phyloP scores from a whole-genome alignment of 352 stramenopile genomes.

The Blastocystis sp. region DNA sequence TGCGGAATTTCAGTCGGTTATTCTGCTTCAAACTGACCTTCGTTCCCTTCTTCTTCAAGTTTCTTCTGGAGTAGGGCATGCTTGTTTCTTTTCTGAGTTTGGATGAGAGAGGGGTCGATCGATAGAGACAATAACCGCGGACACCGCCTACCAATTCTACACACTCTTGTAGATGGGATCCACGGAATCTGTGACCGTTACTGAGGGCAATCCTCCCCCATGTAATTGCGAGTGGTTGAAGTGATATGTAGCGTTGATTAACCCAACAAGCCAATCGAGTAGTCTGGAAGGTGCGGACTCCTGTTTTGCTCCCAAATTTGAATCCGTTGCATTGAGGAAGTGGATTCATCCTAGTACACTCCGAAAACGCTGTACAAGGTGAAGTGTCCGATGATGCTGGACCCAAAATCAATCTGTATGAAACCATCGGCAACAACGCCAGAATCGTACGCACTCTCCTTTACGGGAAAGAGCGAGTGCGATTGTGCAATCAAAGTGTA shows the following conservation, averaged over 20 bases:
- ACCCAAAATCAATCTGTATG: neutral
- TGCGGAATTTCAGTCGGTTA: neutral
- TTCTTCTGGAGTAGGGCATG: conserved; percentile 25
- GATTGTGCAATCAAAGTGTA: neutral
- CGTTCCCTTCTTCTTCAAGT: conserved; percentile 30
- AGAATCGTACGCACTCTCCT: neutral
- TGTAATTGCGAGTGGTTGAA: neutral
- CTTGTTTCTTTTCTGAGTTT: neutral
- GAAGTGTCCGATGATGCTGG: neutral
- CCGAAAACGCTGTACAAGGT: conserved; percentile 49
- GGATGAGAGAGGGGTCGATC: neutral
- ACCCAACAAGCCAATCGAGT: neutral
- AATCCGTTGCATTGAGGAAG: neutral
- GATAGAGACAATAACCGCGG: no score
- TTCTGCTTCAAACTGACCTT: conserved; percentile 39
- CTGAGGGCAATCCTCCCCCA: neutral
- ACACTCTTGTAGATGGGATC: neutral
- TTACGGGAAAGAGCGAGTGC: neutral
- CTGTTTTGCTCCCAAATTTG: no score
- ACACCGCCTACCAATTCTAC: no score
- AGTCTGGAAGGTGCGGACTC: no score
- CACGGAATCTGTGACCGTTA: neutral
- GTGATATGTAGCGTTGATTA: neutral
- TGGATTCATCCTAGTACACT: conserved; percentile 1
- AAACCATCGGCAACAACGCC: neutral